Conservation (phyloP, 2,329 filamentous ascomycete genomes). For the Beauveria sp. region DNA sequence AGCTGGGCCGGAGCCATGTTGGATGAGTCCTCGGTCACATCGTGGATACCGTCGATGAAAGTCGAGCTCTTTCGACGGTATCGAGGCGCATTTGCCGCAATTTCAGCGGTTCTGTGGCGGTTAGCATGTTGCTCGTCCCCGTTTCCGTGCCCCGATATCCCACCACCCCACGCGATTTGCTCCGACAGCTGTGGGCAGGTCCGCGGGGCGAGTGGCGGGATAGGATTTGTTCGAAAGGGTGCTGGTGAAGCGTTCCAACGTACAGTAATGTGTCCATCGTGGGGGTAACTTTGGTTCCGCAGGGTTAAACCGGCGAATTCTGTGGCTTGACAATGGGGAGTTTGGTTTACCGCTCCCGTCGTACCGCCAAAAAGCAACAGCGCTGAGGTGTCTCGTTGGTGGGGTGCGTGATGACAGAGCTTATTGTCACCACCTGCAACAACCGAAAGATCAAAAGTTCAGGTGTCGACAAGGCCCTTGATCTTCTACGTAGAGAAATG, state of each 20-base stretch:
- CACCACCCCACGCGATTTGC: constrained; percentile 3
- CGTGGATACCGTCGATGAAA: constrained; percentile 95
- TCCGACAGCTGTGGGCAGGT: not conserved
- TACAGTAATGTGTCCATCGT: constrained; percentile 26
- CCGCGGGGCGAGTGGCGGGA: not conserved
- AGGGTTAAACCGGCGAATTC: not conserved
- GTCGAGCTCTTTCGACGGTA: constrained; percentile 91
- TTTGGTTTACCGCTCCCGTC: constrained; percentile 1
- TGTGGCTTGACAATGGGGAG: not conserved
- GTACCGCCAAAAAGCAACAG: not conserved
- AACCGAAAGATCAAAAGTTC: not conserved
- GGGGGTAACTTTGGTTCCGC: not conserved
- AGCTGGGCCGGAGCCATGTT: constrained; percentile 90
- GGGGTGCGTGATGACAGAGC: constrained; percentile 7
- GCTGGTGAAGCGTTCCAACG: constrained; percentile 11
- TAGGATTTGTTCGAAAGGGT: not conserved
- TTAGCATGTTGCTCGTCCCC: constrained; percentile 20
- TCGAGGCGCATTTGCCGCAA: constrained; percentile 81
- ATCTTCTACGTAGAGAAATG: not conserved
- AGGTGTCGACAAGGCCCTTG: not conserved
- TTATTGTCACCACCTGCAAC: not conserved
- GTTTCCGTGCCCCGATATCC: not conserved
- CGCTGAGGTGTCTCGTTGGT: not conserved
- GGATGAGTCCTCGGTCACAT: constrained; percentile 67
- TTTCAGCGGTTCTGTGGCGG: constrained; percentile 67